These are phyloP conservation scores for Schizochytrium sp. DNA, from an alignment of 108 stramenopile genomes.

Conservation along the genomic window DNA sequence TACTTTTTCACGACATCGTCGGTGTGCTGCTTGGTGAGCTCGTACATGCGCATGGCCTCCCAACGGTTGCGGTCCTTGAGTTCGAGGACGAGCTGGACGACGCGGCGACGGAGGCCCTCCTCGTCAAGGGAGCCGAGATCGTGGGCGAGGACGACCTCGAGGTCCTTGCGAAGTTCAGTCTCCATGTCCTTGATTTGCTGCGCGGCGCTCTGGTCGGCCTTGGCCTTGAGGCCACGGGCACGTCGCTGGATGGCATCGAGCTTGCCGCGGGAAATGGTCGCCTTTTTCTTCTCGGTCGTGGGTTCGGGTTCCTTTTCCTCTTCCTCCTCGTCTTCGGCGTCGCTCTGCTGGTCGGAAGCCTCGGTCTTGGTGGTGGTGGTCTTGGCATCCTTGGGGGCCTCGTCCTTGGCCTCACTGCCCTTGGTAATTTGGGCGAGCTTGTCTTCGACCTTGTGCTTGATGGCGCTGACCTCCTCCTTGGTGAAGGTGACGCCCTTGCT, in stretches of 20 bases:
- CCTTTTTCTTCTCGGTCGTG: not conserved
- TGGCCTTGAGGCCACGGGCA: not conserved
- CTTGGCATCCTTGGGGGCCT: not conserved
- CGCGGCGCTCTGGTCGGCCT: not conserved
- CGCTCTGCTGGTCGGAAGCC: not conserved
- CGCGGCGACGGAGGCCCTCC: slow-evolving; percentile 1
- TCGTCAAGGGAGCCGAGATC: not conserved
- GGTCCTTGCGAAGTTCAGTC: not conserved
- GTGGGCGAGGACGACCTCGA: slow-evolving; percentile 10
- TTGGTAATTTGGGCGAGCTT: not conserved
- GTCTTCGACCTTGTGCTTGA: not conserved
- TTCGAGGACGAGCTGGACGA: slow-evolving; percentile 9
- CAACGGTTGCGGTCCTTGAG: slow-evolving; percentile 19
- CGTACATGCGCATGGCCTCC: slow-evolving; percentile 17
- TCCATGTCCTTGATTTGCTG: slow-evolving; percentile 12
- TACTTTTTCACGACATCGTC: not conserved
- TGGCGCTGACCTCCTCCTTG: not conserved
- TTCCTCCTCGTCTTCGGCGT: not conserved
- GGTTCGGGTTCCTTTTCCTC: not conserved
- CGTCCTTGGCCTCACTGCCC: not conserved
- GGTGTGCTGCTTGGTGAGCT: slow-evolving; percentile 19
- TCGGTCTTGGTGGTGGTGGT: not conserved
- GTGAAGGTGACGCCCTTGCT: not conserved
- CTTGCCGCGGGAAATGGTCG: not conserved
- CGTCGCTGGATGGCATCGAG: not conserved